A percentile compares a stretch with the other conserved stretches of the same genome.
Evolutionary conservation across 1,284 basidiomycete species (phyloP).

Genomic region (Heimioporus retisporus): DNA sequence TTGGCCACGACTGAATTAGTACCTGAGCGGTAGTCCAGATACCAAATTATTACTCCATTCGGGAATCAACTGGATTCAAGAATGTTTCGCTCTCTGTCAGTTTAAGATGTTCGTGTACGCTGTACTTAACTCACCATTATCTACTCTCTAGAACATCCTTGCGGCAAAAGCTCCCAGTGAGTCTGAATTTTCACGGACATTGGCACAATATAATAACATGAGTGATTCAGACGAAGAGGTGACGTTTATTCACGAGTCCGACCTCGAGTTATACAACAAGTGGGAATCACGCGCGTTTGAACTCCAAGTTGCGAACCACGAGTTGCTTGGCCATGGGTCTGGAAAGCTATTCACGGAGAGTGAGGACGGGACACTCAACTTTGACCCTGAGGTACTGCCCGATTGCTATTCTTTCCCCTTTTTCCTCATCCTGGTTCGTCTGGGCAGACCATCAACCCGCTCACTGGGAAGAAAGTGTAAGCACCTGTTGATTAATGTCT

Average conservation of each 20-base stretch:
- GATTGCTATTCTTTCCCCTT: conserved; percentile 47
- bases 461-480: conserved; percentile 85
- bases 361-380: conserved; percentile 81
- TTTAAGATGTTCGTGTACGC: conserved; percentile 2
- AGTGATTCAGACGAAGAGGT: conserved; percentile 70
- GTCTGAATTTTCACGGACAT: conserved; percentile 22
- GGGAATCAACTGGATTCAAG: conserved; percentile 86
- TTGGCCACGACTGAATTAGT: conserved; percentile 1
- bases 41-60: conserved; percentile 85
- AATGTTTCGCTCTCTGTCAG: conserved; percentile 81
- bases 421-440: conserved; percentile 4
- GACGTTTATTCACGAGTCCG: conserved; percentile 85
- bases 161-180: conserved; percentile 86
- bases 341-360: conserved; percentile 85
- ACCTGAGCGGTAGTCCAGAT: conserved; percentile 54
- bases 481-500: conserved; percentile 23
- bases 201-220: background rate
- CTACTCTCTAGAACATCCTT: conserved; percentile 70
- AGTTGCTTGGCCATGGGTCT: conserved; percentile 82
- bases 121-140: background rate
- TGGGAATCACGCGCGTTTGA: conserved; percentile 86
- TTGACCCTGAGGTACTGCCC: conserved; percentile 64
- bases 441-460: conserved; percentile 77
- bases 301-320: conserved; percentile 89
- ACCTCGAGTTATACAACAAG: conserved; percentile 73